Percentiles rank a stretch among this genome's conserved stretches.
Evolutionary conservation across 106 monocot genomes (phyloP).

Genomic region (Phalaenopsis equestris): DNA sequence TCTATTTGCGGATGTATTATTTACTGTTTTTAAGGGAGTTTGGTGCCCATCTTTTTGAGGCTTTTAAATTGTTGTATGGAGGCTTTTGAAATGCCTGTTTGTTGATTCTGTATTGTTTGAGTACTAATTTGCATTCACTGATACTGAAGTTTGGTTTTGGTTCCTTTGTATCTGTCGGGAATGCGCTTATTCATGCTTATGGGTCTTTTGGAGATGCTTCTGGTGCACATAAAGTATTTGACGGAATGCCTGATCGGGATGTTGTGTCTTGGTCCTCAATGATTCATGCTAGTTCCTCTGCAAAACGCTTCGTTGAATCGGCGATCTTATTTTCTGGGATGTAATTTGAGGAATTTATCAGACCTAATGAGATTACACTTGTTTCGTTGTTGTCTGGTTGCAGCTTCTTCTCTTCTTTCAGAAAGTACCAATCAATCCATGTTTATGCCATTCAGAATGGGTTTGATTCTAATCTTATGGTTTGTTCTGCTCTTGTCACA

Average conservation of each 20-base stretch:
- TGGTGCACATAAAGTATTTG: constrained; percentile 17
- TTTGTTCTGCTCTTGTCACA: constrained; percentile 23
- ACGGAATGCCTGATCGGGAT: background rate
- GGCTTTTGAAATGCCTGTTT: too few species aligned
- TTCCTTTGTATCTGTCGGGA: too few species aligned
- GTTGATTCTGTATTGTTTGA: too few species aligned
- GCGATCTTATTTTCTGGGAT: constrained; percentile 26
- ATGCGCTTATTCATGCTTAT: constrained; percentile 1
- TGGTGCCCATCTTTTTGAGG: too few species aligned
- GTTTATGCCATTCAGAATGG: constrained; percentile 31
- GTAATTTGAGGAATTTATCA: constrained; percentile 20
- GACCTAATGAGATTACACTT: constrained; percentile 30
- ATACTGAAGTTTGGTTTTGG: too few species aligned
- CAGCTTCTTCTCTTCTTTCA: constrained; percentile 35
- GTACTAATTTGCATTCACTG: too few species aligned
- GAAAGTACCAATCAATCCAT: constrained; percentile 37
- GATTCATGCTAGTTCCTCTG: too few species aligned
- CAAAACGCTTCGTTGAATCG: constrained; percentile 17
- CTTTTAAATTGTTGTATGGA: too few species aligned
- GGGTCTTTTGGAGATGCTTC: constrained; percentile 14
- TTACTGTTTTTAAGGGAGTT: too few species aligned
- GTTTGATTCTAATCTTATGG: constrained; percentile 22
- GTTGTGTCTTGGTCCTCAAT: too few species aligned
- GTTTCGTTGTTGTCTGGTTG: constrained; percentile 37
- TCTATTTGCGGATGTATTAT: too few species aligned